phyloP scores from a whole-genome alignment of 306 rosid species.

The Pyrus bretschneideri region DNA sequence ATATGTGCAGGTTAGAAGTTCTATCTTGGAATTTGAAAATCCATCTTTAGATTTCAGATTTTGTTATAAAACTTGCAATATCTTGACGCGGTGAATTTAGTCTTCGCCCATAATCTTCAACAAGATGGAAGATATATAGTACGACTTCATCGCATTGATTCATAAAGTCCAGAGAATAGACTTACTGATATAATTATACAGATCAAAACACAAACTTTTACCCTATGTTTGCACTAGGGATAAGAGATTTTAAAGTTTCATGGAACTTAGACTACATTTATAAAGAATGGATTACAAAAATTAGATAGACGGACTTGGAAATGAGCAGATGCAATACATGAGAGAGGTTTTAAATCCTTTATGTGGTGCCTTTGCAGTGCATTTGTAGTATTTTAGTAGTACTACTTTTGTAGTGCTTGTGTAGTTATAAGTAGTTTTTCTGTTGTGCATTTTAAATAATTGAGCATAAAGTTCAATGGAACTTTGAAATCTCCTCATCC shows the following conservation, averaged over 20 bases:
- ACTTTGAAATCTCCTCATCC: not conserved
- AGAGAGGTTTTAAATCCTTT: not conserved
- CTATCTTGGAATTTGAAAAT: constrained; percentile 1
- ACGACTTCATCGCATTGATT: too few species aligned
- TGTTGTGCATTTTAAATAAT: not conserved
- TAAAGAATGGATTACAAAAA: too few species aligned
- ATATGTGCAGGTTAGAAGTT: constrained; percentile 41
- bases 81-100: not conserved
- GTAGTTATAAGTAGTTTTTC: not conserved
- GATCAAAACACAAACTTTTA: not conserved
- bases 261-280: not conserved
- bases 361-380: not conserved
- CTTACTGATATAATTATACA: not conserved
- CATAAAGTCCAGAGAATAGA: too few species aligned
- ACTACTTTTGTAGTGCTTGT: not conserved
- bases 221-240: not conserved
- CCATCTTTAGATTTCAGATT: not conserved
- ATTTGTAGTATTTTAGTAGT: not conserved
- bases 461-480: not conserved
- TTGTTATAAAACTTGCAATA: not conserved
- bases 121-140: not conserved
- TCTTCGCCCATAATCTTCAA: not conserved
- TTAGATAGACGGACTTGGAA: not conserved
- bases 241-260: too few species aligned
- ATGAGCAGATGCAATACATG: not conserved